These are phyloP conservation scores for Stephanodiscus triporus DNA, from an alignment of 108 stramenopile genomes.

Conservation along the genomic window DNA sequence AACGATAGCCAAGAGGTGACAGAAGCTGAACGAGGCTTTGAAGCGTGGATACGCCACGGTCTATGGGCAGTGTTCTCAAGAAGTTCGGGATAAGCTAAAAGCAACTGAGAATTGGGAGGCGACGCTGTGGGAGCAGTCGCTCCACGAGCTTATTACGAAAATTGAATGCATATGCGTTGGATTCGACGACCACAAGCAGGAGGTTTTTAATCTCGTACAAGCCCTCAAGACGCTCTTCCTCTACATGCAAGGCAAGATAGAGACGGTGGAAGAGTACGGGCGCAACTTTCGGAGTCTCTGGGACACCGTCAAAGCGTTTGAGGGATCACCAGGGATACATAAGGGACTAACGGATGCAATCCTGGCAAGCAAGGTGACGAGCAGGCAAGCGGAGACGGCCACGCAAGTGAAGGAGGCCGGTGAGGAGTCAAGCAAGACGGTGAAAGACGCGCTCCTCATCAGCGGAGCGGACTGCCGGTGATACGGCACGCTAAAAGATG, in stretches of 20 bases:
- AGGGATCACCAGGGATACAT: not conserved
- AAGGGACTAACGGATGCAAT: not conserved
- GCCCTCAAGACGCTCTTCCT: conserved; percentile 4
- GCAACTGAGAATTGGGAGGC: not conserved
- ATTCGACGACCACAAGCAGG: conserved; percentile 13
- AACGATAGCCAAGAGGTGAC: not conserved
- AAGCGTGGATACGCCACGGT: not conserved
- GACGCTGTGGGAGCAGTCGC: not conserved
- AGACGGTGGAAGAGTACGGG: not conserved
- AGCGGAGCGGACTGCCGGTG: conserved; percentile 8
- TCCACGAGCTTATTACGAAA: not conserved
- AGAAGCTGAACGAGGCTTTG: not conserved
- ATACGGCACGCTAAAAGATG: not conserved
- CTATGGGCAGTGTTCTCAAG: not conserved
- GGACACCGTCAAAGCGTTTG: not conserved
- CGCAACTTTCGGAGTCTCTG: not conserved
- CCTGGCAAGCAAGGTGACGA: not conserved
- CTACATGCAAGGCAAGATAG: too few species aligned
- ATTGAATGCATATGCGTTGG: conserved; percentile 1
- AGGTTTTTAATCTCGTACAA: not conserved
- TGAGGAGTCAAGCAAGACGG: too few species aligned
- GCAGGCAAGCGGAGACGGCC: too few species aligned
- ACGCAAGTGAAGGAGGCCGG: too few species aligned
- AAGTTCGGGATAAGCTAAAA: not conserved
- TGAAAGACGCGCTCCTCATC: too few species aligned